Percentiles rank a stretch among this genome's conserved stretches.
Conservation (phyloP, 2,329 filamentous ascomycete species). For the Aureobasidium melanogenum region DNA sequence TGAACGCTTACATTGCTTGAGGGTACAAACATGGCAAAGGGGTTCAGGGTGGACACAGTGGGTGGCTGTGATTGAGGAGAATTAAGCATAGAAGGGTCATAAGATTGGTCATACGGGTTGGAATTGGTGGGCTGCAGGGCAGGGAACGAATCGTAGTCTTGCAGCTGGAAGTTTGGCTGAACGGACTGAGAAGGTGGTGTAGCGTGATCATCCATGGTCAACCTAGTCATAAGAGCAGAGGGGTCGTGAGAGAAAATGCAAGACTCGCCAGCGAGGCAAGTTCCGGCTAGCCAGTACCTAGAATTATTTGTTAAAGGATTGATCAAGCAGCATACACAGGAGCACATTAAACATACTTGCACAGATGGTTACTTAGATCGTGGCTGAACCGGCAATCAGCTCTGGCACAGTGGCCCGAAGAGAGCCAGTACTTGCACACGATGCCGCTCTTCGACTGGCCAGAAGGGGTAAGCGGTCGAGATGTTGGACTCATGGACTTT, state of each 20-base stretch:
- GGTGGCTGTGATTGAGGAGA: conserved; percentile 27
- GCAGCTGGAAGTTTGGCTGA: conserved; percentile 65
- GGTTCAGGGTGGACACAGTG: conserved; percentile 53
- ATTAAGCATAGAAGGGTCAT: conserved; percentile 33
- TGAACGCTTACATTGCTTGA: conserved; percentile 43
- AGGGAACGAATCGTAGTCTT: conserved; percentile 80
- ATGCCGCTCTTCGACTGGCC: conserved; percentile 73
- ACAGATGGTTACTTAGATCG: conserved; percentile 88
- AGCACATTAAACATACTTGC: conserved; percentile 59
- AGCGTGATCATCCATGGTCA: conserved; percentile 61
- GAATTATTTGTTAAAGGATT: conserved; percentile 20
- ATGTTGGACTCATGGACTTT: conserved; percentile 72
- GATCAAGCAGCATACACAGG: neutral
- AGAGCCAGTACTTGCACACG: conserved; percentile 95
- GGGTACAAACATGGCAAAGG: conserved; percentile 49
- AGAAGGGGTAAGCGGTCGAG: conserved; percentile 65
- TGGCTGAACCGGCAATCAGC: conserved; percentile 97
- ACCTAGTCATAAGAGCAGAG: conserved; percentile 70
- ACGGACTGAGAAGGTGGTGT: conserved; percentile 55
- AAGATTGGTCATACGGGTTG: conserved; percentile 33
- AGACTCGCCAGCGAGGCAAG: conserved; percentile 84
- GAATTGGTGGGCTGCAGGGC: conserved; percentile 48
- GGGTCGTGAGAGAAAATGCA: conserved; percentile 98
- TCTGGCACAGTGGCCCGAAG: conserved; percentile 87
- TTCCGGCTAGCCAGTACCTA: conserved; percentile 93